Evolutionary conservation across 228 moss, liverwort and hornwort genomes (phyloP).

Genomic region (Sphagnum magellanicum): DNA sequence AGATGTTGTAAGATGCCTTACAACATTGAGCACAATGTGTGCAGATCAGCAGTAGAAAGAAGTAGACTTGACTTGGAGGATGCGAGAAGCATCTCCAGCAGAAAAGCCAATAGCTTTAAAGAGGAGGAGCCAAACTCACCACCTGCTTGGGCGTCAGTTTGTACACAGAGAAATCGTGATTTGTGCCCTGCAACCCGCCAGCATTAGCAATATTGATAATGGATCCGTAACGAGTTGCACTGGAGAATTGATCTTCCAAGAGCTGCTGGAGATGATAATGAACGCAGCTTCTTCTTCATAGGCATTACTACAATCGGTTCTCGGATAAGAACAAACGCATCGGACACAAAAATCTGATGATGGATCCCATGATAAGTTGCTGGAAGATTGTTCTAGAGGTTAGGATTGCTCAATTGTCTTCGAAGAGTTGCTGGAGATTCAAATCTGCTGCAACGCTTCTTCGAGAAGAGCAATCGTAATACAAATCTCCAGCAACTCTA

Average conservation of each 20-base stretch:
- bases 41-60: no score
- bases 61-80: no score
- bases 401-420: no score
- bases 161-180: conserved; percentile 3
- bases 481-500: not conserved
- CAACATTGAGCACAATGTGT: no score
- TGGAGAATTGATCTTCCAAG: not conserved
- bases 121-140: not conserved
- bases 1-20: no score
- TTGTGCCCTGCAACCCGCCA: not conserved
- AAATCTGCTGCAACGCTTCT: no score
- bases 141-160: not conserved
- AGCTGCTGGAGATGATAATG: not conserved
- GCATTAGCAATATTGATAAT: no score
- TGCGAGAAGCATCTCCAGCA: no score
- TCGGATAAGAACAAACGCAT: not conserved
- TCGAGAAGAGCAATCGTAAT: not conserved
- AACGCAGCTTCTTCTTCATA: not conserved
- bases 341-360: no score
- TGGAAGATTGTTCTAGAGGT: no score
- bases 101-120: not conserved
- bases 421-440: no score
- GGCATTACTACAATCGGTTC: not conserved
- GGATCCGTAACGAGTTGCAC: not conserved
- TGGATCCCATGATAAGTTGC: no score